Evolutionary conservation across 1,139 yeast genomes (phyloP).

Genomic region (Geotrichum bryndzae): DNA sequence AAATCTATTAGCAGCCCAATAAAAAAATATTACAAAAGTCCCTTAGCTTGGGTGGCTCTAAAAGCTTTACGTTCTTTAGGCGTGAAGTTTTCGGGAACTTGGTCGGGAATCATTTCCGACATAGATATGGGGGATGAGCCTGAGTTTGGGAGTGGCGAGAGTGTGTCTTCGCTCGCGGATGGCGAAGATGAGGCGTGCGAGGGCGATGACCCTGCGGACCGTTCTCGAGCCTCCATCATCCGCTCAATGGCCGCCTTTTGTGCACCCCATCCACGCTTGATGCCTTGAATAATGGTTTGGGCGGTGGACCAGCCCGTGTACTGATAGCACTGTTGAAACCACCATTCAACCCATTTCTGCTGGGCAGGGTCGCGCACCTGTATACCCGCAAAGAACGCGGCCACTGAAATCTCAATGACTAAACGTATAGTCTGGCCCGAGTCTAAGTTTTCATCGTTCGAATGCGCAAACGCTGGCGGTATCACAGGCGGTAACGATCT

Average conservation of each 20-base stretch:
- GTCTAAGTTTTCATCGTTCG: conserved; percentile 1
- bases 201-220: not conserved
- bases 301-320: conserved; percentile 14
- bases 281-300: not conserved
- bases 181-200: not conserved
- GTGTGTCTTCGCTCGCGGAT: not conserved
- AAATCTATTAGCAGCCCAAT: not conserved
- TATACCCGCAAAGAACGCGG: conserved; percentile 10
- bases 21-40: not conserved
- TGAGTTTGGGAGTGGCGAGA: not conserved
- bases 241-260: conserved; percentile 2
- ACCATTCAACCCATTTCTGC: conserved; percentile 5
- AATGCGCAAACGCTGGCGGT: conserved; percentile 1
- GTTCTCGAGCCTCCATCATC: not conserved
- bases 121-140: not conserved
- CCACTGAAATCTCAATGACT: conserved; percentile 7
- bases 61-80: not conserved
- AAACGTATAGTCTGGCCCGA: conserved; percentile 7
- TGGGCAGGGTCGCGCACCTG: conserved; percentile 8
- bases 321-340: conserved; percentile 4
- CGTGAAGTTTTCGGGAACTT: not conserved
- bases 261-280: conserved; percentile 1
- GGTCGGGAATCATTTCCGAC: not conserved
- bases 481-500: conserved; percentile 1
- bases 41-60: not conserved